Evolutionary conservation across 2,329 filamentous ascomycete genomes (phyloP).

Genomic region (Periconia sp.): DNA sequence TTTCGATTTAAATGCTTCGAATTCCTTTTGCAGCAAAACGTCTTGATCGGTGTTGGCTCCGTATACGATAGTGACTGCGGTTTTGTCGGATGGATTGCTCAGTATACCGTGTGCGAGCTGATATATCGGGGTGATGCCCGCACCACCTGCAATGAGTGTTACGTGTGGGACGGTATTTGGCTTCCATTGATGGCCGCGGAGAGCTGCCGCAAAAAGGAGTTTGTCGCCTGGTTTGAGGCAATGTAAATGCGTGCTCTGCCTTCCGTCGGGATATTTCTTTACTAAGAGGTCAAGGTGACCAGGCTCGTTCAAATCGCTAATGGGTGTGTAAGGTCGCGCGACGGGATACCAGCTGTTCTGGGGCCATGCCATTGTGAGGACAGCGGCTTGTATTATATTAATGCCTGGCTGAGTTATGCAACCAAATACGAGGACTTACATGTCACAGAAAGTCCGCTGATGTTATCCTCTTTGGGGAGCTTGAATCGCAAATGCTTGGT

Average conservation of each 20-base stretch:
- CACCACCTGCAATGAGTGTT: conserved; percentile 70
- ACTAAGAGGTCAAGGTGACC: conserved; percentile 66
- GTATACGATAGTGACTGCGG: conserved; percentile 65
- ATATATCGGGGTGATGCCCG: conserved; percentile 72
- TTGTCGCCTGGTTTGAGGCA: conserved; percentile 63
- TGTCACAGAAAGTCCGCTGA: conserved; percentile 76
- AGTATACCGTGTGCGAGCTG: conserved; percentile 65
- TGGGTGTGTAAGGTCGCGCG: conserved; percentile 67
- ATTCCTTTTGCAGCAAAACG: conserved; percentile 59
- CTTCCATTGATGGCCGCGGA: conserved; percentile 59
- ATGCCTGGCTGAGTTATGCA: conserved; percentile 56
- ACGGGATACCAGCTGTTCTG: conserved; percentile 60
- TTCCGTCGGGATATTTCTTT: conserved; percentile 68
- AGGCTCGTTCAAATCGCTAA: conserved; percentile 56
- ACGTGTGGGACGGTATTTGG: conserved; percentile 52
- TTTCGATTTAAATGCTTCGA: conserved; percentile 53
- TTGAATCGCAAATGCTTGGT: conserved; percentile 87
- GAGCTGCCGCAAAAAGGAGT: conserved; percentile 58
- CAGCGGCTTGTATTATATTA: conserved; percentile 46
- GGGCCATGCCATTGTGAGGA: conserved; percentile 64
- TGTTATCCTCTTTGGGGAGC: conserved; percentile 74
- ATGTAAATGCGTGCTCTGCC: conserved; percentile 67
- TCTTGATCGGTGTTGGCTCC: conserved; percentile 68
- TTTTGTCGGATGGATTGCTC: conserved; percentile 62
- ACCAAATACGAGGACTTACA: conserved; percentile 51